Conservation (phyloP, 768 basidiomycete genomes). For the Infundibulicybe gibba region DNA sequence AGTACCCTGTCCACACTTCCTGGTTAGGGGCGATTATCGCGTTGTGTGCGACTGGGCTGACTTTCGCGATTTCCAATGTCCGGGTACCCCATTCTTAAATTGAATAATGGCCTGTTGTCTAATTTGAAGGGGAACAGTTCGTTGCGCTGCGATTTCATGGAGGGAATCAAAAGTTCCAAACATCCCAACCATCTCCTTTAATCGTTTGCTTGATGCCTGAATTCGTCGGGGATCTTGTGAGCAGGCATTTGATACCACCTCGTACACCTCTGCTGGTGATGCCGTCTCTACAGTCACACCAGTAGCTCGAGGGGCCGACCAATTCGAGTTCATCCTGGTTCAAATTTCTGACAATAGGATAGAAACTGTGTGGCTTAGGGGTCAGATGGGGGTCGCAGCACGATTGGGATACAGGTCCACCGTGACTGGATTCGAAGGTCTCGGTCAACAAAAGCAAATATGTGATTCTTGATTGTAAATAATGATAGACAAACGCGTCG, state of each 20-base stretch:
- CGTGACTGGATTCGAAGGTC: too few species aligned
- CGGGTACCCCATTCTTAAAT: conserved; percentile 76
- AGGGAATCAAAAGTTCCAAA: conserved; percentile 70
- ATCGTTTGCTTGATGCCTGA: conserved; percentile 47
- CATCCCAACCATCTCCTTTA: conserved; percentile 66
- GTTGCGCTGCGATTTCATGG: conserved; percentile 67
- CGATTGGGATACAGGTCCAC: too few species aligned
- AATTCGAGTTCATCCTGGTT: conserved; percentile 17
- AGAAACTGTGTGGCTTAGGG: not conserved
- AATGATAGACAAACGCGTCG: conserved; percentile 41
- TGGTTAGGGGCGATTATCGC: too few species aligned
- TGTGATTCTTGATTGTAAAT: too few species aligned
- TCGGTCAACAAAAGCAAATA: too few species aligned
- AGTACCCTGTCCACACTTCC: conserved; percentile 44
- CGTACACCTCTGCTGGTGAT: conserved; percentile 61
- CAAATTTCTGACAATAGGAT: too few species aligned
- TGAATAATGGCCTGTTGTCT: conserved; percentile 85
- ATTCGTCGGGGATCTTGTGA: conserved; percentile 67
- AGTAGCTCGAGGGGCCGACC: conserved; percentile 20
- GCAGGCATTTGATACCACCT: conserved; percentile 62
- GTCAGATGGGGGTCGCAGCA: not conserved
- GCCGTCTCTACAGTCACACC: conserved; percentile 39
- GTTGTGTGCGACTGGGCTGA: conserved; percentile 23
- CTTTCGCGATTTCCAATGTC: conserved; percentile 80
- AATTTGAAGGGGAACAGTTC: conserved; percentile 55